Percentiles rank a stretch among this genome's conserved stretches.
Conservation (phyloP, 2,329 filamentous ascomycete species). For the Colletotrichum zoysiae region DNA sequence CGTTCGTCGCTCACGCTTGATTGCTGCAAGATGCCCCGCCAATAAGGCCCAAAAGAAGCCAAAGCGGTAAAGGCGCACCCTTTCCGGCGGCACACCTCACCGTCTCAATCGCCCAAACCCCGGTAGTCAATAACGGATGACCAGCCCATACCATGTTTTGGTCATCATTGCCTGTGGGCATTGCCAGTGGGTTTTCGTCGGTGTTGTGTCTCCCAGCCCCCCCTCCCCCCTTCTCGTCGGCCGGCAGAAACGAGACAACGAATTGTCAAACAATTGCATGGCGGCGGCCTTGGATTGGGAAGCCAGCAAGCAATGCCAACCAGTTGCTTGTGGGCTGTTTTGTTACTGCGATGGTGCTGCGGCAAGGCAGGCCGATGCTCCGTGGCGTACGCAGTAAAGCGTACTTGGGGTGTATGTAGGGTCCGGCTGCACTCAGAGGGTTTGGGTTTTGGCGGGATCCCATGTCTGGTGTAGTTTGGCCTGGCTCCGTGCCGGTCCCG, state of each 20-base stretch:
- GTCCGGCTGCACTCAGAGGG: slow-evolving; percentile 29
- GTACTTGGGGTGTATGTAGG: slow-evolving; percentile 10
- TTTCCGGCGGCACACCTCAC: slow-evolving; percentile 26
- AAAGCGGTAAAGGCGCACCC: slow-evolving; percentile 29
- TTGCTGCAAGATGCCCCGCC: slow-evolving; percentile 38
- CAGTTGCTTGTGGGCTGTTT: background rate
- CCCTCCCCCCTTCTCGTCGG: background rate
- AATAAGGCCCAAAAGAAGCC: slow-evolving; percentile 29
- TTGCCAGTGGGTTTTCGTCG: background rate
- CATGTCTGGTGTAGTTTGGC: slow-evolving; percentile 34
- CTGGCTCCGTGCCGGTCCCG: slow-evolving; percentile 23
- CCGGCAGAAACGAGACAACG: background rate
- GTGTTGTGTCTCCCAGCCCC: background rate
- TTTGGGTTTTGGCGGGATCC: slow-evolving; percentile 40
- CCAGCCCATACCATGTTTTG: slow-evolving; percentile 15
- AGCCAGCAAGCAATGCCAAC: background rate
- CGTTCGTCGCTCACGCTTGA: slow-evolving; percentile 29
- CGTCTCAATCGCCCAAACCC: slow-evolving; percentile 22
- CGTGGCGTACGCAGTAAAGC: background rate
- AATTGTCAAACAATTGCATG: background rate
- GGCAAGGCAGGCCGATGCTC: slow-evolving; percentile 2
- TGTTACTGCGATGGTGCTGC: background rate
- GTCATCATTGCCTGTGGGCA: background rate
- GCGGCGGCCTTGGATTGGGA: slow-evolving; percentile 1
- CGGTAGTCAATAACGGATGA: background rate